A percentile compares a stretch with the other conserved stretches of the same genome.
These are phyloP conservation scores for Fusarium agapanthi DNA, from an alignment of 2,329 filamentous ascomycete genomes.

Conservation along the genomic window DNA sequence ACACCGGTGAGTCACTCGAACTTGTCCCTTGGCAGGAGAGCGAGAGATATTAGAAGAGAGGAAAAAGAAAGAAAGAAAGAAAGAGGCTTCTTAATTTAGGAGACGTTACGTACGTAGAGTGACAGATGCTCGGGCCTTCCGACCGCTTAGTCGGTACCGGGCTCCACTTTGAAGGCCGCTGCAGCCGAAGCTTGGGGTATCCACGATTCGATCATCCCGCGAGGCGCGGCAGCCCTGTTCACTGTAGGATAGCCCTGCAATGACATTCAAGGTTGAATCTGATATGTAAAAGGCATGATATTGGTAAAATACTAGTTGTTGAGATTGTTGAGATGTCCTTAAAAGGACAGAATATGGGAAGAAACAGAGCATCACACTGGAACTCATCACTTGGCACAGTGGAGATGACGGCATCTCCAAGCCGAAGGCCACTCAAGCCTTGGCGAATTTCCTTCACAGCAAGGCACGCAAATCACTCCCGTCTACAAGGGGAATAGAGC, in stretches of 20 bases:
- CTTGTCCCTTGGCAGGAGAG: not conserved
- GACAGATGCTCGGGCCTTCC: constrained; percentile 2
- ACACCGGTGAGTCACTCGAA: not conserved
- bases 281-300: rapidly evolving
- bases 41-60: not conserved
- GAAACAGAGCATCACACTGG: not conserved
- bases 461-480: not conserved
- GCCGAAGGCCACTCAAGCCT: constrained; percentile 31
- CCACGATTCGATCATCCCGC: constrained; percentile 10
- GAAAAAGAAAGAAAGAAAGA: not conserved
- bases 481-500: not conserved
- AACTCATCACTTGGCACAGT: constrained; percentile 20
- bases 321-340: rapidly evolving
- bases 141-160: not conserved
- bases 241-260: not conserved
- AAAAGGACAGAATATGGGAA: too few relatives aligned
- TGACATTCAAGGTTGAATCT: not conserved
- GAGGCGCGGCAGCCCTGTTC: constrained; percentile 21
- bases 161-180: constrained; percentile 8
- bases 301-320: rapidly evolving
- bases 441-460: not conserved
- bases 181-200: constrained; percentile 9
- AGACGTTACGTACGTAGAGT: not conserved
- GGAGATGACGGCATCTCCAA: constrained; percentile 25
- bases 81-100: not conserved